phyloP scores from a whole-genome alignment of 345 rosid species.

The Moricandia moricandioides region DNA sequence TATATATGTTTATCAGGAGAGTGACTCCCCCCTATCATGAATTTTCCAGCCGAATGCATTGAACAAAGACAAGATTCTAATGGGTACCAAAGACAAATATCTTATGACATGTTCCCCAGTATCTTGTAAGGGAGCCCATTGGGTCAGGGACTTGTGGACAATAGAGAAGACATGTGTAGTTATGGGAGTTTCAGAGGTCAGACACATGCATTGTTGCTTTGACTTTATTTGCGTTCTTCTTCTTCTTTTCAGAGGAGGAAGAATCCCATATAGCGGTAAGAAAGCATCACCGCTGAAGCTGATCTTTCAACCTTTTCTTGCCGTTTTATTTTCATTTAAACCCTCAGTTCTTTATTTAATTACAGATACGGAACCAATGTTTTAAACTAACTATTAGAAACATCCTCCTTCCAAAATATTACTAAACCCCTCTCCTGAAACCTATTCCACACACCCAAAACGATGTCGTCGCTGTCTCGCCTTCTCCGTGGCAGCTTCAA shows the following conservation, averaged over 20 bases:
- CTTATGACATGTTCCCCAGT: slow-evolving; percentile 23
- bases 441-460: not conserved
- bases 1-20: not conserved
- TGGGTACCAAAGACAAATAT: slow-evolving; percentile 14
- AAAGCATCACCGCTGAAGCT: no score
- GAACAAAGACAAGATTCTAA: slow-evolving; percentile 17
- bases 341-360: not conserved
- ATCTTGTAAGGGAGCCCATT: slow-evolving; percentile 31
- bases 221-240: slow-evolving; percentile 17
- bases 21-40: not conserved
- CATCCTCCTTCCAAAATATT: not conserved
- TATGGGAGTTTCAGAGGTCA: slow-evolving; percentile 29
- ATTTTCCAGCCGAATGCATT: slow-evolving; percentile 13
- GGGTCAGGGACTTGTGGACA: slow-evolving; percentile 12
- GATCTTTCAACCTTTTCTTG: no score
- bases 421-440: not conserved
- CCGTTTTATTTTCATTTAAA: not conserved
- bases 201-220: slow-evolving; percentile 35
- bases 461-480: slow-evolving; percentile 43
- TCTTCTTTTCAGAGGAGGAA: no score
- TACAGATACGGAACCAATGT: not conserved
- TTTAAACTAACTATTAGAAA: not conserved
- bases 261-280: no score
- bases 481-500: slow-evolving; percentile 40
- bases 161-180: slow-evolving; percentile 9